Conservation (phyloP, 169 alveolate genomes). For the Plasmodium coatneyi region DNA sequence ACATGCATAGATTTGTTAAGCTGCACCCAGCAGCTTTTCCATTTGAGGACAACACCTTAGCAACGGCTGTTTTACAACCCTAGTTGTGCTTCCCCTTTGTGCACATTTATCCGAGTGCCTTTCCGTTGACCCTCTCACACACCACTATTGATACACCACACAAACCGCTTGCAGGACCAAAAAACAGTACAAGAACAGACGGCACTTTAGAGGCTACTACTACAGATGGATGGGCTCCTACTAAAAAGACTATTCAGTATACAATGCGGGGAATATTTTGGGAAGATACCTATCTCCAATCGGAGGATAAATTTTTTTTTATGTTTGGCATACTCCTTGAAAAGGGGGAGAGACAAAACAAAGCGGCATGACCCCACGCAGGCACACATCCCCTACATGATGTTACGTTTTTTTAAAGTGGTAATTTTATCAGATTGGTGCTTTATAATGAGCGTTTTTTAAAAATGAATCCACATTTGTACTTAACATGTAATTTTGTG, state of each 20-base stretch:
- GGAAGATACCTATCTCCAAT: background rate
- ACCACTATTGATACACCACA: no score
- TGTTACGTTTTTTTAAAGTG: background rate
- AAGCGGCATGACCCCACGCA: background rate
- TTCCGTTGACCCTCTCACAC: background rate
- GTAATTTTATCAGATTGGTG: background rate
- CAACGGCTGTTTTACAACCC: background rate
- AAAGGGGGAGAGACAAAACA: background rate
- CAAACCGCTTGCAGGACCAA: conserved; percentile 35
- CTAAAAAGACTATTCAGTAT: background rate
- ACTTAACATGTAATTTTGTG: background rate
- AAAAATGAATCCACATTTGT: background rate
- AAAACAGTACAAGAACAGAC: conserved; percentile 68
- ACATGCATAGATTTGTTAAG: background rate
- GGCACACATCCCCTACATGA: background rate
- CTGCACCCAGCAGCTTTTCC: background rate
- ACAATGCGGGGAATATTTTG: background rate
- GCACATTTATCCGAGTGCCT: background rate
- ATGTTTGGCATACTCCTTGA: background rate
- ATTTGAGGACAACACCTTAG: background rate
- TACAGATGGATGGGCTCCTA: conserved; percentile 75
- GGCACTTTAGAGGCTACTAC: conserved; percentile 62
- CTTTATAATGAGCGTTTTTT: background rate
- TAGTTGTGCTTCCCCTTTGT: background rate
- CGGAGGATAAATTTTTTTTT: background rate